Evolutionary conservation across 352 stramenopile species (phyloP).

Genomic region (Phytophthora nicotianae): DNA sequence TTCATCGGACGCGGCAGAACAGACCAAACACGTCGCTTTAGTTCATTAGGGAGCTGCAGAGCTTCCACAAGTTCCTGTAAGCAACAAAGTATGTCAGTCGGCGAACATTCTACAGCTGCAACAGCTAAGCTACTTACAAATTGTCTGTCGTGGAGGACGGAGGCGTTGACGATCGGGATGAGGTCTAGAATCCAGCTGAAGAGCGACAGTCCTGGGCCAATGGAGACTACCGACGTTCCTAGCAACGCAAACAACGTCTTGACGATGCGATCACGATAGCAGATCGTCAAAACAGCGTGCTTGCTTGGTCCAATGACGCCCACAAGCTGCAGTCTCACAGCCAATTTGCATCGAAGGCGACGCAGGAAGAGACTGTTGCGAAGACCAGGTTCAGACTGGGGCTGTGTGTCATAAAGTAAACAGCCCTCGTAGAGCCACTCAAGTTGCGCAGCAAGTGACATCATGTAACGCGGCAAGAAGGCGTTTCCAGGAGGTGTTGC

Average conservation of each 20-base stretch:
- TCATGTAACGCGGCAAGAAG: constrained; percentile 88
- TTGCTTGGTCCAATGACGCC: constrained; percentile 76
- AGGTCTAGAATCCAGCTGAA: constrained; percentile 90
- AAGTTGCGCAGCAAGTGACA: constrained; percentile 79
- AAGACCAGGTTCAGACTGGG: constrained; percentile 12
- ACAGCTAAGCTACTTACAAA: constrained; percentile 55
- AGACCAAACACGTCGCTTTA: constrained; percentile 73
- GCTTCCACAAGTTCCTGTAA: constrained; percentile 74
- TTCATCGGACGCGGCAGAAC: constrained; percentile 66
- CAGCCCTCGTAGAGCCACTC: constrained; percentile 77
- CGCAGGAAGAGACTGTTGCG: constrained; percentile 45
- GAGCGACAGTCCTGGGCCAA: constrained; percentile 66
- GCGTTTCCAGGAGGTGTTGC: constrained; percentile 64
- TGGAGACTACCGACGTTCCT: constrained; percentile 65
- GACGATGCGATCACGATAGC: constrained; percentile 84
- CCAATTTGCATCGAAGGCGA: constrained; percentile 73
- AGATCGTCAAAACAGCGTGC: constrained; percentile 79
- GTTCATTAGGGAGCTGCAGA: constrained; percentile 55
- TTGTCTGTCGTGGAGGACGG: constrained; percentile 75
- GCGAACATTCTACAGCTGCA: not conserved
- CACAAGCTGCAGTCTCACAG: constrained; percentile 79
- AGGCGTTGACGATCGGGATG: constrained; percentile 77
- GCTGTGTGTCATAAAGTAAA: constrained; percentile 52
- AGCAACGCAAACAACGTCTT: constrained; percentile 83
- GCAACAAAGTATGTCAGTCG: constrained; percentile 23